phyloP scores from a whole-genome alignment of 2,329 filamentous ascomycete species.

The Hymenoscyphus fructigenus region DNA sequence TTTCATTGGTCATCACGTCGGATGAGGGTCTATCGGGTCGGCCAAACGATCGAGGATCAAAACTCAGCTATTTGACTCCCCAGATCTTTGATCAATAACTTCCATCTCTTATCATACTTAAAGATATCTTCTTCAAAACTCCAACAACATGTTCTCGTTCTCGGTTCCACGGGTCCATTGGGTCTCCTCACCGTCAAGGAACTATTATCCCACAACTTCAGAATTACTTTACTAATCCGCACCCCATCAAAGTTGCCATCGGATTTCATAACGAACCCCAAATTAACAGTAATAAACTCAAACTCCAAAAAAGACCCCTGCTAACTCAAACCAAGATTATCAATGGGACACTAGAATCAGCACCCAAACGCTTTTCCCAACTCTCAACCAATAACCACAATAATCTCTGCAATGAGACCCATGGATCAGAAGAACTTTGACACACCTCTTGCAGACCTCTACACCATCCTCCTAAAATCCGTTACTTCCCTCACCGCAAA shows the following conservation, averaged over 20 bases:
- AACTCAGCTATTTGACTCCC: background rate
- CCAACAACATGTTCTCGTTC: background rate
- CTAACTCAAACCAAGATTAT: background rate
- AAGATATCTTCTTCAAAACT: background rate
- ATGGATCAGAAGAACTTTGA: background rate
- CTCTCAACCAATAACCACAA: background rate
- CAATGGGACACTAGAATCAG: background rate
- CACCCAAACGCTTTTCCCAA: background rate
- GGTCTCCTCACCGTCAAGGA: conserved; percentile 4
- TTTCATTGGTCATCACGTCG: too few relatives aligned
- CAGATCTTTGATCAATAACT: background rate
- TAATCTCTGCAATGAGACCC: background rate
- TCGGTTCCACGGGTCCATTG: background rate
- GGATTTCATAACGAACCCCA: background rate
- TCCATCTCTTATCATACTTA: background rate
- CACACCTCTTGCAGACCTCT: conserved; percentile 1
- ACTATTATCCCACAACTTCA: background rate
- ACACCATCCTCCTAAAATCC: background rate
- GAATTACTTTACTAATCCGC: background rate
- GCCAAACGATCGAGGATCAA: background rate
- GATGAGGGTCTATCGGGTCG: too few relatives aligned
- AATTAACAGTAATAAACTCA: background rate
- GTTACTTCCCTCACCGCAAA: background rate
- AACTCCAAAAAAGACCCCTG: background rate
- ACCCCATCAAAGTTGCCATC: background rate